Percentiles rank a stretch among this genome's conserved stretches.
Evolutionary conservation across 371 early-diverging fungal species (phyloP).

Genomic region (Batkoa obscura): DNA sequence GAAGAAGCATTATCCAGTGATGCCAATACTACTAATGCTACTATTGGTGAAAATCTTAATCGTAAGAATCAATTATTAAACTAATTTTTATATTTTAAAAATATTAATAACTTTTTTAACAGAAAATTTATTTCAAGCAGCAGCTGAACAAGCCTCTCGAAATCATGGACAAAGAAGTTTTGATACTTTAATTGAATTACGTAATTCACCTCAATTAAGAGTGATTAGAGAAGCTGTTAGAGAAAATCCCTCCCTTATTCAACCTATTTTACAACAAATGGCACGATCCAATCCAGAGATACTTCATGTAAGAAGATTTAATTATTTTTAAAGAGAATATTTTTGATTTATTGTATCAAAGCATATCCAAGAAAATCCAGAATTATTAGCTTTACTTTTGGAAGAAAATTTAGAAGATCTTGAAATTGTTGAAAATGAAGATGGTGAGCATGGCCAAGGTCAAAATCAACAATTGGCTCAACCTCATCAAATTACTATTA

Average conservation of each 20-base stretch:
- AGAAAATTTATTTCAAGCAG: slow-evolving; percentile 8
- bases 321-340: too few relatives aligned
- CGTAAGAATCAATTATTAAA: too few relatives aligned
- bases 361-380: slow-evolving; percentile 23
- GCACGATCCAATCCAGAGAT: slow-evolving; percentile 73
- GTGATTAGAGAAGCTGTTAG: slow-evolving; percentile 74
- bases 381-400: slow-evolving; percentile 62
- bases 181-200: background rate
- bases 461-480: background rate
- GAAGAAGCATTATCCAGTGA: background rate
- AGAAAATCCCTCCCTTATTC: slow-evolving; percentile 67
- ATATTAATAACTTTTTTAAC: background rate
- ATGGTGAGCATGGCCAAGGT: background rate
- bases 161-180: background rate
- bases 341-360: too few relatives aligned
- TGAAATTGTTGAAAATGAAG: slow-evolving; percentile 20
- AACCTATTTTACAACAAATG: slow-evolving; percentile 68
- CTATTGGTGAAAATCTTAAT: too few relatives aligned
- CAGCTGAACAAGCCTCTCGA: slow-evolving; percentile 4
- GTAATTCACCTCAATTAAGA: slow-evolving; percentile 64
- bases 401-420: slow-evolving; percentile 23
- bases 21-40: too few relatives aligned
- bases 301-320: slow-evolving; percentile 18
- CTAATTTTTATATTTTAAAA: too few relatives aligned
- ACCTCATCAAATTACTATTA: background rate